Conservation (phyloP, 176 grass and related monocot species). For the Bolboschoenus planiculmis region DNA sequence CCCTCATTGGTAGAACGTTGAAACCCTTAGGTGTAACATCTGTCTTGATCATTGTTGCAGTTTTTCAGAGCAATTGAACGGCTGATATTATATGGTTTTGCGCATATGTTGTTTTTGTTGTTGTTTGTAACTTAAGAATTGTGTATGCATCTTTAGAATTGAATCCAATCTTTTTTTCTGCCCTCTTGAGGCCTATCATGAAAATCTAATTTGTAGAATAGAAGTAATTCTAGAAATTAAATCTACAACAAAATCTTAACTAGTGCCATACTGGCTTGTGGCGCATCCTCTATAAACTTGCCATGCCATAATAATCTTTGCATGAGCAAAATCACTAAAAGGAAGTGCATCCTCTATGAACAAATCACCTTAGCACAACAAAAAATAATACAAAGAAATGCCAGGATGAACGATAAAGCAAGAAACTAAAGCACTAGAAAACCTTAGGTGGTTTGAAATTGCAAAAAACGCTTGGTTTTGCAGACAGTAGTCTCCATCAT, state of each 20-base stretch:
- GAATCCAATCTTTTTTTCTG: not conserved
- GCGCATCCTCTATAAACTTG: not conserved
- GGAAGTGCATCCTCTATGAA: not conserved
- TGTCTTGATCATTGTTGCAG: constrained; percentile 3
- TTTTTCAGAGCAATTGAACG: constrained; percentile 4
- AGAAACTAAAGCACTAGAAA: no score
- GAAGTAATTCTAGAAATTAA: not conserved
- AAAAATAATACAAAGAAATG: no score
- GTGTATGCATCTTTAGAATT: not conserved
- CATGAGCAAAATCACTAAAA: not conserved
- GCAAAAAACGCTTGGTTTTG: not conserved
- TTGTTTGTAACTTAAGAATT: constrained; percentile 10
- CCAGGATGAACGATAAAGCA: no score
- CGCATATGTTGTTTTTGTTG: not conserved
- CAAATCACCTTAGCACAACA: no score
- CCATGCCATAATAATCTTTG: not conserved
- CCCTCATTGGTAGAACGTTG: not conserved
- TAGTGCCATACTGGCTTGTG: not conserved
- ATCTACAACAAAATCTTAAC: not conserved
- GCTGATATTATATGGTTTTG: not conserved
- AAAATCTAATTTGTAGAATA: not conserved
- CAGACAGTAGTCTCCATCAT: not conserved
- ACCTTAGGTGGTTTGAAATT: not conserved
- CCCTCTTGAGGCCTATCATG: not conserved
- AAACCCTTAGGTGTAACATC: constrained; percentile 14